These are phyloP conservation scores for Polygonum maritimum DNA, from an alignment of 148 eudicot species.

Conservation along the genomic window DNA sequence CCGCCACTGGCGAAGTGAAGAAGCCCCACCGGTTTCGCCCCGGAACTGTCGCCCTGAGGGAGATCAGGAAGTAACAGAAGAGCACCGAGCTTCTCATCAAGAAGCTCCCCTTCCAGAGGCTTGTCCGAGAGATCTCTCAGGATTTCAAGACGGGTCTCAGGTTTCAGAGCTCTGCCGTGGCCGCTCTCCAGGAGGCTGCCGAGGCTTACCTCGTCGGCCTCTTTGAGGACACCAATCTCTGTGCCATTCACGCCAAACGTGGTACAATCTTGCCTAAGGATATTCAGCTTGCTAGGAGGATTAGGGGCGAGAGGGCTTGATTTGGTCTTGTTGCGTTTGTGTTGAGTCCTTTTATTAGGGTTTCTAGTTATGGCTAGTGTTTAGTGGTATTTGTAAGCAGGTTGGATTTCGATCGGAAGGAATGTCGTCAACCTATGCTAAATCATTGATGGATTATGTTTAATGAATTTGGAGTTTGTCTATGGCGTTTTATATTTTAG, in stretches of 20 bases:
- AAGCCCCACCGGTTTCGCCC: constrained; percentile 10
- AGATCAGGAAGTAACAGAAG: constrained; percentile 13
- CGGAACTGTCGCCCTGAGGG: constrained; percentile 2
- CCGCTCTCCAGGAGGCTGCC: not conserved
- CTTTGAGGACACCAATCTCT: constrained; percentile 12
- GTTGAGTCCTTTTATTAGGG: not conserved
- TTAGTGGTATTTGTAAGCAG: not conserved
- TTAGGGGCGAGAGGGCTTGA: constrained; percentile 11
- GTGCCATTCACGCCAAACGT: constrained; percentile 5
- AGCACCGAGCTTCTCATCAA: constrained; percentile 9
- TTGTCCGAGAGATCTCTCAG: constrained; percentile 8
- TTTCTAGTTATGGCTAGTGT: not conserved
- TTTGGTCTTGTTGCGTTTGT: not conserved
- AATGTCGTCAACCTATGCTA: not conserved
- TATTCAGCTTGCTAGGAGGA: constrained; percentile 6
- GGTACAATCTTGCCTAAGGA: constrained; percentile 9
- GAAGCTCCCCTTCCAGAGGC: constrained; percentile 13
- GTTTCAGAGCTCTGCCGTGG: constrained; percentile 8
- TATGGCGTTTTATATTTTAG: not conserved
- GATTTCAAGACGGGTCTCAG: constrained; percentile 9
- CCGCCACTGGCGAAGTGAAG: constrained; percentile 9
- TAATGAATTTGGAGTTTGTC: not conserved
- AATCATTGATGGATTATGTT: not conserved
- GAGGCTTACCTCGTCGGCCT: constrained; percentile 8
- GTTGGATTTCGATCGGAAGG: not conserved